phyloP scores from a whole-genome alignment of 2,329 filamentous ascomycete species.

The Trichoderma breve region DNA sequence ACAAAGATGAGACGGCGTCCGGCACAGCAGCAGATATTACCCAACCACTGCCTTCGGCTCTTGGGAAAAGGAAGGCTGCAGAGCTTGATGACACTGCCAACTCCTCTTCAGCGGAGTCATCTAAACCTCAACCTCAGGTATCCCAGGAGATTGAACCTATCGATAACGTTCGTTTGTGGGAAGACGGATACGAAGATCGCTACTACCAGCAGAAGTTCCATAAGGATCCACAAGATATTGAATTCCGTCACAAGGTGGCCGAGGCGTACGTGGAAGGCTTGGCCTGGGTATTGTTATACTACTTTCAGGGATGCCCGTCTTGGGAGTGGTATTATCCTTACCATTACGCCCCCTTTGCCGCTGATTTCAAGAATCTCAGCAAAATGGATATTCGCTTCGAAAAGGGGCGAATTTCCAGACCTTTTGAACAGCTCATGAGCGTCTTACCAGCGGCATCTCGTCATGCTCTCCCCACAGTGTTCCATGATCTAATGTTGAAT shows the following conservation, averaged over 20 bases:
- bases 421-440: slow-evolving; percentile 98
- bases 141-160: slow-evolving; percentile 61
- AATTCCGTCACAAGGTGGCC: slow-evolving; percentile 85
- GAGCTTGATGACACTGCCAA: slow-evolving; percentile 60
- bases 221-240: slow-evolving; percentile 74
- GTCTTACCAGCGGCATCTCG: slow-evolving; percentile 91
- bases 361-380: slow-evolving; percentile 82
- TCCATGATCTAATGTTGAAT: slow-evolving; percentile 87
- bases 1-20: slow-evolving; percentile 20
- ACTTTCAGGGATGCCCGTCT: slow-evolving; percentile 95
- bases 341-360: slow-evolving; percentile 95
- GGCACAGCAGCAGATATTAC: slow-evolving; percentile 22
- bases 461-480: slow-evolving; percentile 82
- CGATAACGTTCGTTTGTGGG: slow-evolving; percentile 89
- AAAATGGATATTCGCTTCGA: slow-evolving; percentile 79
- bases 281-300: slow-evolving; percentile 93
- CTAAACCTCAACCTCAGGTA: slow-evolving; percentile 45
- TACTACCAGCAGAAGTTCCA: slow-evolving; percentile 98
- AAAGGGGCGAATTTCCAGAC: slow-evolving; percentile 80
- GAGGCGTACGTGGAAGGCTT: slow-evolving; percentile 91
- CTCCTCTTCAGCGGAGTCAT: slow-evolving; percentile 61
- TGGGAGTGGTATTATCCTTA: slow-evolving; percentile 99
- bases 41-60: slow-evolving; percentile 41
- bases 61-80: slow-evolving; percentile 76
- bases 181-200: slow-evolving; percentile 88